phyloP scores from a whole-genome alignment of 768 basidiomycete genomes.

The Pholiota microspora region DNA sequence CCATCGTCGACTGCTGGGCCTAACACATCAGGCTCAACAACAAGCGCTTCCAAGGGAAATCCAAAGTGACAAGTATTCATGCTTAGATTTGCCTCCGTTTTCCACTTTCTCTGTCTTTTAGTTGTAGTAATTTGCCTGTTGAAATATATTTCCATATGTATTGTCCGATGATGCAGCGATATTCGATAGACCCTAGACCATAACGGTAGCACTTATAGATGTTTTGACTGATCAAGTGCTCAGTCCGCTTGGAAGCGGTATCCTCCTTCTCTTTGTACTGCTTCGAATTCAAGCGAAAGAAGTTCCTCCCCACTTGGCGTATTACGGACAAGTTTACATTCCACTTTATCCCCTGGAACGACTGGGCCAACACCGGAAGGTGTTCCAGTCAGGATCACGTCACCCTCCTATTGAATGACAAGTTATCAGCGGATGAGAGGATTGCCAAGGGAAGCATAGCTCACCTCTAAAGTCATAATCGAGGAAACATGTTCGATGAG shows the following conservation, averaged over 20 bases:
- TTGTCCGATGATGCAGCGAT: too few species aligned
- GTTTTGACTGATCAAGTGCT: too few species aligned
- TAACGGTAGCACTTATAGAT: too few species aligned
- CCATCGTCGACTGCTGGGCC: neutral
- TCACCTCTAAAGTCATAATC: slow-evolving; percentile 94
- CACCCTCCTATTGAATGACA: slow-evolving; percentile 64
- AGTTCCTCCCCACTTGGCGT: neutral
- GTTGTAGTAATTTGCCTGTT: slow-evolving; percentile 1
- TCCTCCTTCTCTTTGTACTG: slow-evolving; percentile 2
- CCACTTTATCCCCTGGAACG: slow-evolving; percentile 2
- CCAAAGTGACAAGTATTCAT: neutral
- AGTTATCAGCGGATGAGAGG: neutral
- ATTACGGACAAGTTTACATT: neutral
- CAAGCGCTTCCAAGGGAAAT: neutral
- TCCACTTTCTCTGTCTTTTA: neutral
- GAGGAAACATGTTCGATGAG: slow-evolving; percentile 90
- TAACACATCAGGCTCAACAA: too few species aligned
- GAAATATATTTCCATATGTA: neutral
- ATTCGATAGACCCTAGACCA: too few species aligned
- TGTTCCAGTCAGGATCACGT: slow-evolving; percentile 72
- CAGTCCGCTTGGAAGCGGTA: slow-evolving; percentile 2
- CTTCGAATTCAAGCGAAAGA: slow-evolving; percentile 4
- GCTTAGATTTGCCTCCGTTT: neutral
- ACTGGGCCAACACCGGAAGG: slow-evolving; percentile 6
- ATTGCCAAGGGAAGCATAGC: slow-evolving; percentile 11